phyloP scores from a whole-genome alignment of 257 asterid species.

The Plantago elongata region DNA sequence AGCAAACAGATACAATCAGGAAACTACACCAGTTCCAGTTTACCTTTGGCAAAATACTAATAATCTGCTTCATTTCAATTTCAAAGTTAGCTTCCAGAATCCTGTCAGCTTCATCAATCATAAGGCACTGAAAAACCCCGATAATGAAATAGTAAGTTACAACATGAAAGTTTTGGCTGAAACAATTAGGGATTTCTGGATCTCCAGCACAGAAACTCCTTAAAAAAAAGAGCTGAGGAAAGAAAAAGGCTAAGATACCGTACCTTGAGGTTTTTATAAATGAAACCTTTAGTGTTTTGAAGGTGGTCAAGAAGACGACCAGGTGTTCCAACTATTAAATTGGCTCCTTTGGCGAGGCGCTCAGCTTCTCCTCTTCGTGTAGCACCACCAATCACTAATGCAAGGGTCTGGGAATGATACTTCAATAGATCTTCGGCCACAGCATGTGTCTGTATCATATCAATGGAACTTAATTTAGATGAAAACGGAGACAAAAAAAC shows the following conservation, averaged over 20 bases:
- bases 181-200: background rate
- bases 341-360: constrained; percentile 73
- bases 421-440: constrained; percentile 85
- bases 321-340: constrained; percentile 81
- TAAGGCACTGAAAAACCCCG: constrained; percentile 69
- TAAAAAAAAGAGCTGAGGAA: background rate
- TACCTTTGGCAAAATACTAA: constrained; percentile 87
- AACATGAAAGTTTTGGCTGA: background rate
- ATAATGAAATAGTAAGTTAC: constrained; percentile 14
- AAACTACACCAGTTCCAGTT: constrained; percentile 1
- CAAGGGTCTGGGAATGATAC: constrained; percentile 87
- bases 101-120: constrained; percentile 96
- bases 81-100: constrained; percentile 93
- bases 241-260: background rate
- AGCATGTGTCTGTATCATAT: constrained; percentile 67
- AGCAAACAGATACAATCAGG: background rate
- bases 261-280: constrained; percentile 80
- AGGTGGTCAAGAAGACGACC: constrained; percentile 98
- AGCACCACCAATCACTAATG: constrained; percentile 74
- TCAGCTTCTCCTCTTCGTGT: constrained; percentile 80
- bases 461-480: constrained; percentile 8
- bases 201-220: background rate
- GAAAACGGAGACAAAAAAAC: constrained; percentile 8
- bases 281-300: constrained; percentile 80
- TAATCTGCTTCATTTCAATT: constrained; percentile 85